Base-by-base conservation (phyloP, 2,329 filamentous ascomycete genomes). In the Thelonectria blattea region DNA sequence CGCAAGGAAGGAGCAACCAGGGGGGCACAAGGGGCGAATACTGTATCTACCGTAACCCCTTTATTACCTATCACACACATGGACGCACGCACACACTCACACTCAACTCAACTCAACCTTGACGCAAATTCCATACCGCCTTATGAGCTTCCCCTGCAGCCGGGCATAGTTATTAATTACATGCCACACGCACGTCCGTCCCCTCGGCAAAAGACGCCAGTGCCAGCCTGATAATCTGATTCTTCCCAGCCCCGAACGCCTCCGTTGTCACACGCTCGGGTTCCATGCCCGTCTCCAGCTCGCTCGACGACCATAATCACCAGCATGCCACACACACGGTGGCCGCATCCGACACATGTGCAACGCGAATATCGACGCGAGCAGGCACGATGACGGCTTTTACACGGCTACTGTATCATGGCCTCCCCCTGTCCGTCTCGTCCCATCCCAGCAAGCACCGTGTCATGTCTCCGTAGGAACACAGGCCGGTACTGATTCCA, bases 201-300 rank as follows among this genome's bases (percentile, higher is more conserved):
- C 41, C 52, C 52, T 46, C 50, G 45, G 50, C 50, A 53, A 34
- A 30, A 52, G 30, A 32, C 48, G 20, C 45, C 18, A 45, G 11
- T 18, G 51, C 48, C 42, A 60, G 55, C 58, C 52, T 51, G 52
- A 42, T 52, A 52, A 17, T 32, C 22, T 24, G 3, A 30, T 30
- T 30, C 34, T 14, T 37, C 34, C 53, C 46, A 47, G 12, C 45
- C 37, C 51, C 41, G 47, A 55, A 56, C 58, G 47, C 58, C 52
- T 60, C 52, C 57, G 39, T 51, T 60, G 58, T 53, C 52, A 56
- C 58, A 56, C 58, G 24, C 27, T 60, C 41, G 52, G 57, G 57
- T 60, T 60, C 57, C 57, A 60, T 60, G 24, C 51, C 20, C 24
- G 27, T 20, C 43, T 56, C 45, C 53, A n/a, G 32, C 52, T 56